Conservation (phyloP, 2,329 filamentous ascomycete species). For the Annulohypoxylon truncatum region DNA sequence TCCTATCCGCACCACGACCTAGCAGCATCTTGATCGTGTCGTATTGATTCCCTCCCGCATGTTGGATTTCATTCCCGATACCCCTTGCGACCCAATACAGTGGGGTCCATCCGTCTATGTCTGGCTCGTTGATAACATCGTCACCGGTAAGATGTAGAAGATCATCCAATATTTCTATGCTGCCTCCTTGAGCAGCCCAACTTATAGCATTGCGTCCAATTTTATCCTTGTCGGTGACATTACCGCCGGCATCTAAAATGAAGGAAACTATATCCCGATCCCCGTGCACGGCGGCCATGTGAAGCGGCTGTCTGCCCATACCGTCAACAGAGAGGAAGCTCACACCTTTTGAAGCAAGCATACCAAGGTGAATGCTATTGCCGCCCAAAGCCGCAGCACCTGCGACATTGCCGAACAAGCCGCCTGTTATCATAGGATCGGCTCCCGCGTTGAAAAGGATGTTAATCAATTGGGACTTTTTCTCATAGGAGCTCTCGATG, state of each 20-base stretch:
- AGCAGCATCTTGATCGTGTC: background rate
- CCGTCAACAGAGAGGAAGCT: background rate
- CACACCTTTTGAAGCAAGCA: background rate
- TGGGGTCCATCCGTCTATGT: conserved; percentile 24
- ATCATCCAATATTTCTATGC: background rate
- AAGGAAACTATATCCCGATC: background rate
- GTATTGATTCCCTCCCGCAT: background rate
- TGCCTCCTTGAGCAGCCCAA: conserved; percentile 24
- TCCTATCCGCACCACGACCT: background rate
- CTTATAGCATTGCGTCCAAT: conserved; percentile 9
- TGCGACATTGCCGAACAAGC: background rate
- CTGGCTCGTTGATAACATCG: conserved; percentile 15
- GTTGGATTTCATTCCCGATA: background rate
- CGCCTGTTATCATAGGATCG: background rate
- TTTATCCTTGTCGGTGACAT: background rate
- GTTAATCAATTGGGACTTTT: background rate
- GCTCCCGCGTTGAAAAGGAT: background rate
- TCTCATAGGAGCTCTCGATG: background rate
- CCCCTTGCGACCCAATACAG: conserved; percentile 24
- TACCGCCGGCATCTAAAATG: background rate
- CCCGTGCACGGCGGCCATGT: background rate
- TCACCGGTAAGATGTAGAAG: background rate
- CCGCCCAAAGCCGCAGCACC: background rate
- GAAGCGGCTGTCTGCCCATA: conserved; percentile 11
- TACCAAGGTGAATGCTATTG: background rate